Evolutionary conservation across 768 basidiomycete species (phyloP), one percentile per base, ranked within the genome.

Genomic region (Coprinellus micaceus): DNA sequence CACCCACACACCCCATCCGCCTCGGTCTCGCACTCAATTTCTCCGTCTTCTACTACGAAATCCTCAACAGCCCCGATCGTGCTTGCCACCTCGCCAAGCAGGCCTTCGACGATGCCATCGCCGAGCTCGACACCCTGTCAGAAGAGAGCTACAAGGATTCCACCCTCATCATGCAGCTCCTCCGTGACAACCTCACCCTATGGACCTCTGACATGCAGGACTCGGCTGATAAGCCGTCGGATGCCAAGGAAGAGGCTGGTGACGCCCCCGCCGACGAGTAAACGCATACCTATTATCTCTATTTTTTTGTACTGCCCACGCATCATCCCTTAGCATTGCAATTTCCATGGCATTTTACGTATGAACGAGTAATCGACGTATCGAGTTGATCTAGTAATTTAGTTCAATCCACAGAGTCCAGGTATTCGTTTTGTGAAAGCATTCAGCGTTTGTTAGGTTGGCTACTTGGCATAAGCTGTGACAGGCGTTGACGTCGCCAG

Each of bases 101-200:
- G 75, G 95, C 96, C 7, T 98, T 98, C 74, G 95, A 98, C 61
- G 95, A 98, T 72, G 96, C 96, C 45, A 98, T 98, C 71, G 94
- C 95, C 63, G 95, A 98, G 78, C 92, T 98, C 67, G 95, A 98
- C 81, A 98, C 95, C 22, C 85, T 98, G 54, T 94, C 91, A 66
- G 96, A 98, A 78, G 95, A 98, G 82, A 90, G 88, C 74, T 98
- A 98, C 89, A 97, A 98, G 81, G 95, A 98, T 75, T 97, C 94
- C 57, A 98, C 96, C 39, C 79, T 98, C 64, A 96, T 96, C 75
- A 90, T 93, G 89, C 96, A 98, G 75, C 79, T 98, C 60, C 85
- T 98, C 70, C 86, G 94, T 68, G 95, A 98, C 74, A 98, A 98
- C 84, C 78, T 98, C 43, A 97, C 94, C 48, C 84, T 98, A 66